These are phyloP conservation scores for Xylaria venustula DNA, from an alignment of 495 filamentous ascomycete genomes.

Conservation along the genomic window DNA sequence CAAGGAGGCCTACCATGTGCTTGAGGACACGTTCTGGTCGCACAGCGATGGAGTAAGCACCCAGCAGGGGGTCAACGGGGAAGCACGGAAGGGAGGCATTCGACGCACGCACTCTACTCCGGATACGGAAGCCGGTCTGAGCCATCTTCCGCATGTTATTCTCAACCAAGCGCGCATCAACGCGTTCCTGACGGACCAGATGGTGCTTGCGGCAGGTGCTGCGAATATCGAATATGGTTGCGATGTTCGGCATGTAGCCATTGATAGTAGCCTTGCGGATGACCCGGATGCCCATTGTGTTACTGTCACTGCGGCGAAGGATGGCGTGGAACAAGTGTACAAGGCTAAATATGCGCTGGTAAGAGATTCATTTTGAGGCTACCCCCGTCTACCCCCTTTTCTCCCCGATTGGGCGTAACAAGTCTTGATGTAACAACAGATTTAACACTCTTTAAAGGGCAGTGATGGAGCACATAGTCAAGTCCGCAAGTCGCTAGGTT, in stretches of 20 bases:
- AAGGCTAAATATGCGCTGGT: constrained; percentile 69
- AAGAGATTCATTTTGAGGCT: constrained; percentile 23
- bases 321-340: constrained; percentile 52
- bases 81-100: constrained; percentile 42
- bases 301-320: constrained; percentile 50
- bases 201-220: constrained; percentile 43
- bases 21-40: constrained; percentile 67
- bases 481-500: constrained; percentile 65
- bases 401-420: no score
- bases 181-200: constrained; percentile 53
- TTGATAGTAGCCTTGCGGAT: constrained; percentile 42
- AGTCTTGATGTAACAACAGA: no score
- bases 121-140: constrained; percentile 64
- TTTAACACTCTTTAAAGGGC: constrained; percentile 42
- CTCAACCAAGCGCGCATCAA: constrained; percentile 76
- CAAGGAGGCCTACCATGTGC: constrained; percentile 67
- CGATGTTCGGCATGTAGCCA: constrained; percentile 52
- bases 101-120: constrained; percentile 52
- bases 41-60: constrained; percentile 9
- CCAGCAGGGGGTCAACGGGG: neutral
- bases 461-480: constrained; percentile 78
- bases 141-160: constrained; percentile 71
- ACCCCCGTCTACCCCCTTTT: neutral
- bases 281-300: constrained; percentile 53
- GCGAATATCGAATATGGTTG: constrained; percentile 61